Evolutionary conservation across 208 protist species (phyloP), one percentile per base, ranked within the genome.

Genomic region (Acanthamoeba lenticulata): DNA sequence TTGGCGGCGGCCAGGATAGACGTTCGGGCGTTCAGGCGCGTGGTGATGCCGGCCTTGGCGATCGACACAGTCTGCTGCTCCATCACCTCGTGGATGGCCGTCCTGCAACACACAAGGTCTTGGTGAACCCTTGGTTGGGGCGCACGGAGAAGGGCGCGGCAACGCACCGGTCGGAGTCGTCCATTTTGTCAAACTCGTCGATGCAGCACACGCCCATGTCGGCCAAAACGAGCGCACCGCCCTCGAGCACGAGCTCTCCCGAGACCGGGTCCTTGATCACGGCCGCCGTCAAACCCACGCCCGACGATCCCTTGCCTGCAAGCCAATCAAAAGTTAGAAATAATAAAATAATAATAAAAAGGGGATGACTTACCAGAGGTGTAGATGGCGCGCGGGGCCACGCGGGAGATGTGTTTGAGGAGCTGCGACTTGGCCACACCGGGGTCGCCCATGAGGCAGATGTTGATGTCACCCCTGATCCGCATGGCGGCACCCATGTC

Each of bases 161-260:
- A n/a, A 52, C 9, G 45, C 45, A 52, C 45, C 45, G 11, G n/a
- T 90, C 57, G 29, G 45, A 24, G 45, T 98, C 97, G 13, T 97
- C 94, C 97, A 98, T 98, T 96, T 99, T 99, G 97, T 99, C 99
- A 96, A 99, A 99, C 97, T 99, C 99, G 96, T 99, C 99, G 93
- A 99, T 99, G 67, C 99, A 98, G 96, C 99, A 99, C 81, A 99
- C 98, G 47, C 99, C 99, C 49, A 98, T 98, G 96, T 99, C 99
- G 1, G 99, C 99, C 52, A 99, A 98, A 15, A 99, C 99, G 0
- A 99, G 97, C 24, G 99, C 99, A 29, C 99, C 99, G 44, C 99
- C 99, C 40, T 95, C 97, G 2, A 99, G 93, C 15, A 98, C 94
- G 38, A 98, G 85, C 27, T 99, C 98, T 44, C 93, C 94, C 0